Conservation (phyloP, 2,329 filamentous ascomycete genomes). For the Penicillium verrucosum region DNA sequence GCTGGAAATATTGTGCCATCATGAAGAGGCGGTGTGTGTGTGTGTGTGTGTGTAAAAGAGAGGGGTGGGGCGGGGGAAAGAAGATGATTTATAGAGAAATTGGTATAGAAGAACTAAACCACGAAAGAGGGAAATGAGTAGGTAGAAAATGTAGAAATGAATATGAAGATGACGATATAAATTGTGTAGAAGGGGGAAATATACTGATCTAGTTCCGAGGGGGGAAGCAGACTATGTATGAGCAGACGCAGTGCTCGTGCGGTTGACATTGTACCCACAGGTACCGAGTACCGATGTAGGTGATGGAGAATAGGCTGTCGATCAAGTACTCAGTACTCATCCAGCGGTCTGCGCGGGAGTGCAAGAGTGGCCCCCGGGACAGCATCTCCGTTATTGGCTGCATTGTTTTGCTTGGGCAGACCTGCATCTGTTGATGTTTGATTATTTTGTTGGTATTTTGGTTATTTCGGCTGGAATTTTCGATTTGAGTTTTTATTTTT, state of each 20-base stretch:
- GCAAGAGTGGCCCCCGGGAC: slow-evolving; percentile 2
- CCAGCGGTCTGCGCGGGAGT: slow-evolving; percentile 17
- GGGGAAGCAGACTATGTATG: slow-evolving; percentile 6
- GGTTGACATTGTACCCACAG: slow-evolving; percentile 10
- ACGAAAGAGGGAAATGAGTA: slow-evolving; percentile 4
- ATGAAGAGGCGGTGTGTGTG: slow-evolving; percentile 27
- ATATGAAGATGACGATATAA: slow-evolving; percentile 7
- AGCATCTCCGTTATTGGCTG: slow-evolving; percentile 47
- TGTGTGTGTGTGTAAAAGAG: neutral
- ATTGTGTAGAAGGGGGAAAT: slow-evolving; percentile 5
- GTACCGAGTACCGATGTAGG: slow-evolving; percentile 7
- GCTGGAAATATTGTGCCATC: slow-evolving; percentile 47
- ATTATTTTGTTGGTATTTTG: slow-evolving; percentile 1
- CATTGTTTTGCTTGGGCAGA: slow-evolving; percentile 68
- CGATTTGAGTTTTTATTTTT: neutral
- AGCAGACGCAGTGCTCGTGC: slow-evolving; percentile 8
- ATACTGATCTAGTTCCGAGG: slow-evolving; percentile 8
- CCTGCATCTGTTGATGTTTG: slow-evolving; percentile 16
- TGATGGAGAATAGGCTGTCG: slow-evolving; percentile 4
- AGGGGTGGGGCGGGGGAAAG: slow-evolving; percentile 8
- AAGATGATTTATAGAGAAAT: slow-evolving; percentile 3
- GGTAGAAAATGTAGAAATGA: neutral
- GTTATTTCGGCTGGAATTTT: neutral
- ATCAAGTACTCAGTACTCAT: slow-evolving; percentile 16
- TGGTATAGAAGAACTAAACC: slow-evolving; percentile 4